A percentile compares a stretch with the other conserved stretches of the same genome.
phyloP scores from a whole-genome alignment of 495 filamentous ascomycete species.

The Trichoderma gamsii region DNA sequence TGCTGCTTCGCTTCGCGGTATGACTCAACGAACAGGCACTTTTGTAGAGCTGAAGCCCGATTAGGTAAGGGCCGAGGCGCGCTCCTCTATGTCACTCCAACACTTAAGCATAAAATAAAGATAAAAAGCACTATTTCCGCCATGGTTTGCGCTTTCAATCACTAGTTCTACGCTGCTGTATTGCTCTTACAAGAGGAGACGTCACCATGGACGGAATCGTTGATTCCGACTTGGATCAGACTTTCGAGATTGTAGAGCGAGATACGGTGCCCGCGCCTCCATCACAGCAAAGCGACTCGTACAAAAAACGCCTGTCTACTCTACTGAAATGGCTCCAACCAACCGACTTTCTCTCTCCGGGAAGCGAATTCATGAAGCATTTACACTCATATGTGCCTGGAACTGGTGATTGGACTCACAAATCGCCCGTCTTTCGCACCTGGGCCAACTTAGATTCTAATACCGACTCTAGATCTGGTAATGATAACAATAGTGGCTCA shows the following conservation, averaged over 20 bases:
- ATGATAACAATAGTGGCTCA: background rate
- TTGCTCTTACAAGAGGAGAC: background rate
- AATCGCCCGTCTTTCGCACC: background rate
- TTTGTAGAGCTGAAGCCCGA: background rate
- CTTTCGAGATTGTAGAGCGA: background rate
- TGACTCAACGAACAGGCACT: too few species aligned
- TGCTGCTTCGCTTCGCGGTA: too few species aligned
- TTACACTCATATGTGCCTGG: background rate
- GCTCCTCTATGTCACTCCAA: background rate
- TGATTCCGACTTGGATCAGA: background rate
- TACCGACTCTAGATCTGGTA: background rate
- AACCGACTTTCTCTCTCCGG: constrained; percentile 4
- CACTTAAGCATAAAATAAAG: background rate
- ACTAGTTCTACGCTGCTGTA: background rate
- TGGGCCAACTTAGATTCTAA: background rate
- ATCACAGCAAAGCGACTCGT: background rate
- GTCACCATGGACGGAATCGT: background rate
- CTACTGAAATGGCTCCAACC: constrained; percentile 10
- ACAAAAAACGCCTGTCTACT: background rate
- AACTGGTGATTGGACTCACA: background rate
- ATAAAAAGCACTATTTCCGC: background rate
- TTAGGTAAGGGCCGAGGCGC: background rate
- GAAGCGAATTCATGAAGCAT: background rate
- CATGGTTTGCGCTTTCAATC: background rate
- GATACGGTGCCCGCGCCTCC: background rate